Evolutionary conservation across 768 basidiomycete genomes (phyloP), one percentile per base, ranked within the genome.

Genomic region (Termitomyces sp.): DNA sequence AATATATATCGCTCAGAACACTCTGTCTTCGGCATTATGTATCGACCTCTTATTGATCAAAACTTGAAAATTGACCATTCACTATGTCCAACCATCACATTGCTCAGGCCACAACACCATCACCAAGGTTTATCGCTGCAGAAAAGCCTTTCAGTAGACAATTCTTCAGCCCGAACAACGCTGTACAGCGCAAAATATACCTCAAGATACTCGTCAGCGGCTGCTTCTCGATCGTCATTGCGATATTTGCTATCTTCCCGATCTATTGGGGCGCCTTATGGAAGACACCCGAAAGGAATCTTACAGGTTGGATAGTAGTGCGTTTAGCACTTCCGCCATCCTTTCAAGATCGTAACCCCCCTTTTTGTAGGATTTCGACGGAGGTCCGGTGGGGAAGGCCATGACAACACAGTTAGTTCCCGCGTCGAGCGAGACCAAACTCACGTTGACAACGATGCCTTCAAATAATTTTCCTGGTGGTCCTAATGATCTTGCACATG

Each of bases 301-400:
- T 68, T 12, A 22, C 57, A 2, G 67, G 67, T 1, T 68, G 67
- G 67, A 48, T 68, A 7, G 44, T 68, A 12, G 67, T 68, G 37
- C n/a, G 67, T 57, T 27, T 32, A 10, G 20, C 16, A n/a, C 13
- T 48, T 37, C 13, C 16, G 2, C 9, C 34, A 7, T 9, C 53
- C 26, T 40, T 14, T 22, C 4, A 16, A 12, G 18, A 32, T 30
- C 30, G 1, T 6, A 27, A 26, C 1, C 10, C 20, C 10, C 34
- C 34, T 40, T 20, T 36, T 37, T 36, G 33, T 43, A 85, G 83
- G 84, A 87, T 59, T 86, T 85, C 59, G 84, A 86, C 45, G 82
- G 78, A 5, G 77, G 71, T 2, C 56, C 70, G 30, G 71, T 87
- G 12, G 84, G 84, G 5, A 69, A 73, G 42, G 63, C 69, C 0